Evolutionary conservation across 768 basidiomycete species (phyloP), one percentile per base, ranked within the genome.

Genomic region (Lactarius hatsudake): DNA sequence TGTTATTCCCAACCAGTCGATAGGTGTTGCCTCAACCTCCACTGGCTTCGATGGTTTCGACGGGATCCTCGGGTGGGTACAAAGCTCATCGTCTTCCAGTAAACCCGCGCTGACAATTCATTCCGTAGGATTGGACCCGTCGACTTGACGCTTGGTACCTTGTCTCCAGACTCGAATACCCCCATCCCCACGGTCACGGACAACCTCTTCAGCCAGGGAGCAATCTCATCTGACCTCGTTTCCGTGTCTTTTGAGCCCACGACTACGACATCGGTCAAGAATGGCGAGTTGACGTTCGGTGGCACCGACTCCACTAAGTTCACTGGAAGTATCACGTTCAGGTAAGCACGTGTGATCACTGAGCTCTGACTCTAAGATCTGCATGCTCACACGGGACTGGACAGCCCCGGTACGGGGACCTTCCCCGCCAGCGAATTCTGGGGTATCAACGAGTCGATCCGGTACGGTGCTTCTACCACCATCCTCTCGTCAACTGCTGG

Each of bases 21-120:
- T 81, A 69, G 82, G 80, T 18, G 76, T 76, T 58, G 80, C 81
- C 1, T 59, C 63, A 5, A 43, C n/a, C 0, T n/a, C 74, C 17
- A 0, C 18, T 1, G 78, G 77, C 18, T 74, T 78, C 54, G 53
- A 62, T 4, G 75, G 71, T 9, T 71, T 79, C 12, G 80, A 82
- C 65, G 81, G 81, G 17, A 74, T 82, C 57, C 75, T 82, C 17
- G 70, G 81, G 70, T 43, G 43, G 40, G 38, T 20, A 10, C n/a
- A 23, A 48, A 12, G n/a, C 10, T 17, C 23, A 56, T 30, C 36
- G 17, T 7, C 43, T 20, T 54, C n/a, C n/a, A n/a, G n/a, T n/a
- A n/a, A 54, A 32, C 32, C 13, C 15, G 5, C 40, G 5, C 9
- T 55, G 54, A 59, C 48, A 20, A 28, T 23, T 12, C 42, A 1